Percentiles rank a stretch among this genome's conserved stretches.
These are phyloP conservation scores for Lachancea dasiensis DNA, from an alignment of 805 yeast species.

Conservation along the genomic window DNA sequence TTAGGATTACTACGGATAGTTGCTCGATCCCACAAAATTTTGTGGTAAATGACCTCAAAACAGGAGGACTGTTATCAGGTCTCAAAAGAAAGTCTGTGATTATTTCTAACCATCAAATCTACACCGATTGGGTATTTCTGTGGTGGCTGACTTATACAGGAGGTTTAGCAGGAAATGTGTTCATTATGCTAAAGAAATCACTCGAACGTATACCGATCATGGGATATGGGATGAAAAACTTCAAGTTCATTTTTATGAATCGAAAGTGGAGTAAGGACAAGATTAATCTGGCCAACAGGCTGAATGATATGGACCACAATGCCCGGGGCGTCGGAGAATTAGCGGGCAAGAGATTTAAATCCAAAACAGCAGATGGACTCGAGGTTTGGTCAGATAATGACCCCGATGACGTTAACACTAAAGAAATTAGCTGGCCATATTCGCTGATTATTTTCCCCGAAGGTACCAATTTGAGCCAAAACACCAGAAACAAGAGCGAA, in stretches of 20 bases:
- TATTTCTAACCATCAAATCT: constrained; percentile 89
- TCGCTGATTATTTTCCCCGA: constrained; percentile 84
- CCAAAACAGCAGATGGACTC: constrained; percentile 26
- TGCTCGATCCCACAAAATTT: constrained; percentile 33
- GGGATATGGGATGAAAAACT: constrained; percentile 82
- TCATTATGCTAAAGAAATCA: constrained; percentile 74
- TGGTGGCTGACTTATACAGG: constrained; percentile 83
- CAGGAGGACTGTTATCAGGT: constrained; percentile 22
- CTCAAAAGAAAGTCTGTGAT: constrained; percentile 52
- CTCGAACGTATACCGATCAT: constrained; percentile 62
- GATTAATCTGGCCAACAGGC: constrained; percentile 46
- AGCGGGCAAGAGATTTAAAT: constrained; percentile 30
- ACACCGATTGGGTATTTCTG: constrained; percentile 85
- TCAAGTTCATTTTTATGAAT: constrained; percentile 69
- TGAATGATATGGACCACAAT: constrained; percentile 54
- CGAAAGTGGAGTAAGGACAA: constrained; percentile 85
- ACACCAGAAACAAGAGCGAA: constrained; percentile 54
- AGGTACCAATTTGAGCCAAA: constrained; percentile 77
- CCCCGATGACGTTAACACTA: constrained; percentile 26
- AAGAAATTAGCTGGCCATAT: constrained; percentile 43
- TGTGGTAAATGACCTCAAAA: constrained; percentile 25
- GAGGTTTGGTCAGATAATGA: constrained; percentile 20
- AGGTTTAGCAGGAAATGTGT: constrained; percentile 54
- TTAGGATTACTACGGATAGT: constrained; percentile 46
- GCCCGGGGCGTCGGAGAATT: constrained; percentile 53